Base-by-base conservation (phyloP, 2,329 filamentous ascomycete genomes). In the Amesomyces nigricolor region DNA sequence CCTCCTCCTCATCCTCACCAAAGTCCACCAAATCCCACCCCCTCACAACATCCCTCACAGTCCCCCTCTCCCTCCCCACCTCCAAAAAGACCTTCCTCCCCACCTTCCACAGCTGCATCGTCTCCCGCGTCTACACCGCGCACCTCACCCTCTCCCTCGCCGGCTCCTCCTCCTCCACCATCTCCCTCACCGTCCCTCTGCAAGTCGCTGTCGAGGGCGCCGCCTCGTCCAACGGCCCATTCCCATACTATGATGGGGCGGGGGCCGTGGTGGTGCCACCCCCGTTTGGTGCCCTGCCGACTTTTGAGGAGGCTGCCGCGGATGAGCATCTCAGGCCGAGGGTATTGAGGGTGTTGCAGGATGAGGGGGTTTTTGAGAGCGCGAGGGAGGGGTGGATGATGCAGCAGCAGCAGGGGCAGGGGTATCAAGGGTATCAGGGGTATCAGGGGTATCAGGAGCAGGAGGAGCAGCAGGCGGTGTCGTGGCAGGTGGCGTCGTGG, bases 31-130 rank as follows among this genome's bases (percentile, higher is more conserved):
- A 14, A 5, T 5, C 10, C 35, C 13, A 42, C 26, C 8, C 13
- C 8, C 48, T 54, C 38, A 68, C 70, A 0, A 66, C 78, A 0
- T 67, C 67, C 4, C 59, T 83, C 9, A 67, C 73, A 42, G 64
- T 83, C 1, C 78, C 78, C 1, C 69, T 83, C 56, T 64, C 67
- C 67, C 65, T 83, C 32, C 77, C 79, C 4, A 66, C 69, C 8
- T 65, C 68, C 29, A 76, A 73, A 63, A 79, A 76, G 65, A 70
- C 75, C 8, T 79, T 82, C 61, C 59, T 82, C 19, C 80, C 80
- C 0, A 78, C 78, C 5, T 83, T 83, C 64, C 78, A 82, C 69
- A 78, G 76, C 8, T 83, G 80, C 70, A 75, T 83, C 65, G 70
- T 74, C 38, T 78, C 78, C 7, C 76, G 80, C 26, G 74, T 75